Evolutionary conservation across 1,284 basidiomycete genomes (phyloP).

Genomic region (Pascua guehoae): DNA sequence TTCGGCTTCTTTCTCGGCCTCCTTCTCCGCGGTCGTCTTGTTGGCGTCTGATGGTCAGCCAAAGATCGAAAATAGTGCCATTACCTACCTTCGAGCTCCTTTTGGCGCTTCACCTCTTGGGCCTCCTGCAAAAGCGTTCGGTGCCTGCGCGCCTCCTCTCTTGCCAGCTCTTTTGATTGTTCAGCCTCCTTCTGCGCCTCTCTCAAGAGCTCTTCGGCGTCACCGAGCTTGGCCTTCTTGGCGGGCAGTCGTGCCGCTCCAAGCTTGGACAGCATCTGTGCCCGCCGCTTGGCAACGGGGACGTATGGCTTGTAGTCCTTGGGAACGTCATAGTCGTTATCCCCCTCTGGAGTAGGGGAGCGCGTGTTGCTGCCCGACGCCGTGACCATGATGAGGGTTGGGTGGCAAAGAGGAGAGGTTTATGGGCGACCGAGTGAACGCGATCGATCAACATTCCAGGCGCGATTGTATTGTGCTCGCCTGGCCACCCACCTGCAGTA

Average conservation of each 20-base stretch:
- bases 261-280: conserved; percentile 52
- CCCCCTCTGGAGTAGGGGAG: conserved; percentile 32
- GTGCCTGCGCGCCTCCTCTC: conserved; percentile 67
- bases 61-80: neutral
- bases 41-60: conserved; percentile 61
- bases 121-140: conserved; percentile 83
- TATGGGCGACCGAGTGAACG: neutral
- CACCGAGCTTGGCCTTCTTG: conserved; percentile 11
- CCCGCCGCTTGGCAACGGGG: conserved; percentile 35
- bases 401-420: neutral
- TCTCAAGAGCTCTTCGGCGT: conserved; percentile 10
- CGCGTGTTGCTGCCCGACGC: neutral
- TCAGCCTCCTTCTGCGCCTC: conserved; percentile 9
- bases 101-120: conserved; percentile 81
- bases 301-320: conserved; percentile 22
- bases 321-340: conserved; percentile 51
- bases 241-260: conserved; percentile 46
- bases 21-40: conserved; percentile 78
- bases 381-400: neutral
- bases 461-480: too few species aligned
- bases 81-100: conserved; percentile 69
- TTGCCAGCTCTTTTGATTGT: conserved; percentile 24
- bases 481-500: neutral
- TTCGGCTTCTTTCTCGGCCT: conserved; percentile 81
- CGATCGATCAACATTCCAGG: too few species aligned